Conservation (phyloP, 768 basidiomycete species). For the Hygrophorus russula region DNA sequence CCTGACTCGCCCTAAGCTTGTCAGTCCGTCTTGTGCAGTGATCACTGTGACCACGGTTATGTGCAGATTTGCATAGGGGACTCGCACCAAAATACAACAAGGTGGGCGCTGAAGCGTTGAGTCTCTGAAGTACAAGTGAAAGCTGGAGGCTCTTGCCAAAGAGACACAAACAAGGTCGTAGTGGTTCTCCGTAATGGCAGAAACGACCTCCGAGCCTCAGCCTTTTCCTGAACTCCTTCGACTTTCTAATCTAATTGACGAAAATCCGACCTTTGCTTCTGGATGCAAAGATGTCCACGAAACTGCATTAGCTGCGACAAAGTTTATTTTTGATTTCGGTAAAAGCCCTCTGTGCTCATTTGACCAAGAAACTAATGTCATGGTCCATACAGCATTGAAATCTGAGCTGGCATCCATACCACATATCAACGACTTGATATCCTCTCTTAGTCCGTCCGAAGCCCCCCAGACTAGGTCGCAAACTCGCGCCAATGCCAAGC, state of each 20-base stretch:
- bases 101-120: no score
- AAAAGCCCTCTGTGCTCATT: slow-evolving; percentile 14
- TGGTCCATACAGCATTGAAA: slow-evolving; percentile 38
- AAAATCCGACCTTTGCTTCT: slow-evolving; percentile 37
- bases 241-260: slow-evolving; percentile 46
- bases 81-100: no score
- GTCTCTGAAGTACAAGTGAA: no score
- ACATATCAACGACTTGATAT: slow-evolving; percentile 54
- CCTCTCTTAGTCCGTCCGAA: slow-evolving; percentile 52
- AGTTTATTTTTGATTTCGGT: slow-evolving; percentile 73
- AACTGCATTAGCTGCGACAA: slow-evolving; percentile 56
- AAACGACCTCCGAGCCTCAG: not conserved
- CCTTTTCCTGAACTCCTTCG: slow-evolving; percentile 22
- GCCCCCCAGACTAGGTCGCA: slow-evolving; percentile 72
- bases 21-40: no score
- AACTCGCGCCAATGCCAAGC: slow-evolving; percentile 28
- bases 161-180: no score
- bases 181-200: no score
- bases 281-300: slow-evolving; percentile 42
- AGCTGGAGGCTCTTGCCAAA: no score
- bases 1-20: no score
- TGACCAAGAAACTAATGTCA: slow-evolving; percentile 6
- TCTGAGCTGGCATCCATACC: slow-evolving; percentile 57
- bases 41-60: no score
- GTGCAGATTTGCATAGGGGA: no score